Evolutionary conservation across 1,284 basidiomycete species (phyloP).

Genomic region (Sanguinoderma infundibulare): DNA sequence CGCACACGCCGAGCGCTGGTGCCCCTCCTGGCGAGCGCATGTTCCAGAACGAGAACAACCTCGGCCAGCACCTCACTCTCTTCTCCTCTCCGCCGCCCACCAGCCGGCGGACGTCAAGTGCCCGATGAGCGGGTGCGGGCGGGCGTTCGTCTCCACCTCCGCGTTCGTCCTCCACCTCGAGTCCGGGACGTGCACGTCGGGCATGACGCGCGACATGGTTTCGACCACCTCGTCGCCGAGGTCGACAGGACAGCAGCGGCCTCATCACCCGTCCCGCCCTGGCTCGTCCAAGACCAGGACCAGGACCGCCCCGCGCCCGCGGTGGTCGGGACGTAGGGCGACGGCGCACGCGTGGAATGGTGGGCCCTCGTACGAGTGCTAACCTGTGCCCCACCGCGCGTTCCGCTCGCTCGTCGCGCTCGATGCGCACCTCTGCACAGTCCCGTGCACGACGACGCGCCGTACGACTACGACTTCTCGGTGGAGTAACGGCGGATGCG

Average conservation of each 20-base stretch:
- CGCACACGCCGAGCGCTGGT: constrained; percentile 31
- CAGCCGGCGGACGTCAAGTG: not conserved
- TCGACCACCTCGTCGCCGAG: constrained; percentile 28
- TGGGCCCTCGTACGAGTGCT: constrained; percentile 45
- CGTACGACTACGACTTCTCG: constrained; percentile 30
- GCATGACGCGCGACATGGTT: constrained; percentile 35
- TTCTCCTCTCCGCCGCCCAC: constrained; percentile 26
- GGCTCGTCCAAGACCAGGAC: constrained; percentile 29
- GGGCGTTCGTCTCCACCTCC: constrained; percentile 33
- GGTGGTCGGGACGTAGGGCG: no score
- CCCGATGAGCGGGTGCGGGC: constrained; percentile 30
- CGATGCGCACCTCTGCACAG: constrained; percentile 26
- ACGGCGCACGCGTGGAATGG: no score
- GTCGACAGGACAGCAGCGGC: constrained; percentile 32
- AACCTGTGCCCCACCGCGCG: constrained; percentile 36
- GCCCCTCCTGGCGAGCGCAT: constrained; percentile 31
- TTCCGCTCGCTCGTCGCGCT: no score
- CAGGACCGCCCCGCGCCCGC: not conserved
- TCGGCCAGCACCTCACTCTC: constrained; percentile 34
- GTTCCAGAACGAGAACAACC: constrained; percentile 32
- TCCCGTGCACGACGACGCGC: constrained; percentile 29
- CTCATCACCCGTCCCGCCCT: constrained; percentile 38
- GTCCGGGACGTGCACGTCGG: constrained; percentile 34
- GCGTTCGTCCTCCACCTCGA: constrained; percentile 39
- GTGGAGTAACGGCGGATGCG: constrained; percentile 26